Base-by-base conservation (phyloP, 176 grass and related monocot genomes). In the Phragmites australis region DNA sequence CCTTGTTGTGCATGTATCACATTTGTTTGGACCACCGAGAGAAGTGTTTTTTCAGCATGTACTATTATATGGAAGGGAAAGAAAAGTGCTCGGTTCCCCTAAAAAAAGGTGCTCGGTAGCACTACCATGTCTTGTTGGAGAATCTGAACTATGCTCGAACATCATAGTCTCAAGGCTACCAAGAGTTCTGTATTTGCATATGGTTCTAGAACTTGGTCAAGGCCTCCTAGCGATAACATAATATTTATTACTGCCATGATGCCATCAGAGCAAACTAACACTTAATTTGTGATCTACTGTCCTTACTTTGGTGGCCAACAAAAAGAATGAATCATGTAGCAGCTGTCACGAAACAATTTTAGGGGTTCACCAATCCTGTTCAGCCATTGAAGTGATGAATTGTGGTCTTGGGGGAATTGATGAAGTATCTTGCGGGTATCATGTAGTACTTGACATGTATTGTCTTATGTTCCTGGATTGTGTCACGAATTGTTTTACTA, bases 141-240 rank as follows among this genome's bases (percentile, higher is more conserved):
- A 84, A 67, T 42, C 22, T 65, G 65, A 73, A 57, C 55, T 25
- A 51, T 83, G 51, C 64, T 41, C 19, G 22, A 67, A 67, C 27
- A 66, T 21, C 19, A 29, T 59, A 40, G 1, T 73, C 43, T 74
- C 21, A 67, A 75, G 42, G 39, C 25, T 65, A 10, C 27, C 16
- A 75, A 47, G 15, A 80, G 49, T 39, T 54, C 19, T 46, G 12
- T 23, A 75, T 5, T 81, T 57, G 48, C 8, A 44, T 74, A 72
- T 74, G 68, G 19, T 44, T 72, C 8, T 31, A 74, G 57, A 66
- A 65, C 25, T 81, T 40, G 76, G 47, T 51, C 2, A 32, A 73
- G 60, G 47, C 63, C 70, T 58, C 27, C 48, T 57, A 18, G 18
- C 19, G 2, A 6, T 52, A 67, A 64, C 15, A 44, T 49, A 59